A percentile compares a stretch with the other conserved stretches of the same genome.
Evolutionary conservation across 768 basidiomycete genomes (phyloP).

Genomic region (Suillus brevipes): DNA sequence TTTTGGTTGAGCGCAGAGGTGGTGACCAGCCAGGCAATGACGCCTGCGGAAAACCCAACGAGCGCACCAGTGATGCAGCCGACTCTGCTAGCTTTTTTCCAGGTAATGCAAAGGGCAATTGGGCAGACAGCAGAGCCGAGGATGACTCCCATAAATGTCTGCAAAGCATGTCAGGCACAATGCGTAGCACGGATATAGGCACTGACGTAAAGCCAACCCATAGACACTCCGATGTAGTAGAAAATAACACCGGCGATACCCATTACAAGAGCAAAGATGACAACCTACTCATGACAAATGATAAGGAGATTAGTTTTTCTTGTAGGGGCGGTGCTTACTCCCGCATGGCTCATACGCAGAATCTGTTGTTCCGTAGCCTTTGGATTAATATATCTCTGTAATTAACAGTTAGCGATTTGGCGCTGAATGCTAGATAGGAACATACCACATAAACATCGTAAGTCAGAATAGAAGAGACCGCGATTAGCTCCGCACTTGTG

Average conservation of each 20-base stretch:
- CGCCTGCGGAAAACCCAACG: constrained; percentile 63
- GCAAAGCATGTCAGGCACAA: constrained; percentile 1
- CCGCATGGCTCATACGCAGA: constrained; percentile 64
- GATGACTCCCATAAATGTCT: constrained; percentile 89
- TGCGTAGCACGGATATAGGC: not conserved
- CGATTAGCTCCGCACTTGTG: constrained; percentile 88
- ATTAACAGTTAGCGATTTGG: not conserved
- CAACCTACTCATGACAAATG: constrained; percentile 45
- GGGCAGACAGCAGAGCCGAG: constrained; percentile 85
- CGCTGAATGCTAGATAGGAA: not conserved
- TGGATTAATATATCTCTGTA: constrained; percentile 77
- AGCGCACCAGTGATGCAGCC: constrained; percentile 80
- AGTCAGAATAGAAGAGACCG: constrained; percentile 79
- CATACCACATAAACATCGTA: constrained; percentile 82
- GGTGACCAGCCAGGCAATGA: constrained; percentile 85
- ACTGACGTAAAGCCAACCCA: constrained; percentile 91
- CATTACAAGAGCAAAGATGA: constrained; percentile 72
- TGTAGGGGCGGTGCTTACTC: constrained; percentile 40
- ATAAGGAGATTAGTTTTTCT: not conserved
- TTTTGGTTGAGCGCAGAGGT: constrained; percentile 70
- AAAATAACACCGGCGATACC: constrained; percentile 84
- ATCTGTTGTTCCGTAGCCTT: constrained; percentile 74
- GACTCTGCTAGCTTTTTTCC: constrained; percentile 82
- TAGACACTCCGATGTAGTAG: constrained; percentile 86
- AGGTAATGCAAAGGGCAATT: constrained; percentile 83